phyloP scores from a whole-genome alignment of 2,329 filamentous ascomycete species.

The Venturia pyrina region DNA sequence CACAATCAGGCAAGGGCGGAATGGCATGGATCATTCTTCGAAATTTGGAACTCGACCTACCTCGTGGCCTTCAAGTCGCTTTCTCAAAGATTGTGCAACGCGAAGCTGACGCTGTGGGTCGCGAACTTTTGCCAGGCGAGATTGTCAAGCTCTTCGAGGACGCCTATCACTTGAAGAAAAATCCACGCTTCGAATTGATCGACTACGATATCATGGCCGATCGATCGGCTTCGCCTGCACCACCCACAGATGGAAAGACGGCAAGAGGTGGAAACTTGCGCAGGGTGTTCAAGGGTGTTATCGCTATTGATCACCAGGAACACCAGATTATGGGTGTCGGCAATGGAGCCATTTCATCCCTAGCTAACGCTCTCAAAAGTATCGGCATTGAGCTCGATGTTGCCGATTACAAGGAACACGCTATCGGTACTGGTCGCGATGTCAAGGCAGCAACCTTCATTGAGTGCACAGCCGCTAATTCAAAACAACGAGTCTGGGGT shows the following conservation, averaged over 20 bases:
- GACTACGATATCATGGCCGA: constrained; percentile 87
- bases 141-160: constrained; percentile 82
- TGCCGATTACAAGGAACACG: constrained; percentile 91
- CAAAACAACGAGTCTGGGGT: constrained; percentile 68
- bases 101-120: constrained; percentile 66
- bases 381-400: constrained; percentile 85
- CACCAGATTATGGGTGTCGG: constrained; percentile 69
- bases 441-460: constrained; percentile 96
- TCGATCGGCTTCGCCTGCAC: constrained; percentile 63
- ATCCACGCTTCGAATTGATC: constrained; percentile 75
- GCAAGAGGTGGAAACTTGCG: constrained; percentile 68
- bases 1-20: constrained; percentile 88
- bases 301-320: constrained; percentile 73
- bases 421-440: constrained; percentile 68
- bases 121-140: constrained; percentile 74
- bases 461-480: constrained; percentile 64
- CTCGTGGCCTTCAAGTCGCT: constrained; percentile 81
- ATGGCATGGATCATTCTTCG: constrained; percentile 89
- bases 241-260: constrained; percentile 54
- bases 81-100: constrained; percentile 83
- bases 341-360: constrained; percentile 81
- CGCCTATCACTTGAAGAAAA: constrained; percentile 74
- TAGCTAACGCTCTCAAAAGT: constrained; percentile 69
- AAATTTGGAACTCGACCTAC: constrained; percentile 82
- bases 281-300: constrained; percentile 74